Evolutionary conservation across 148 eudicot genomes (phyloP).

Genomic region (Rheum nobile): DNA sequence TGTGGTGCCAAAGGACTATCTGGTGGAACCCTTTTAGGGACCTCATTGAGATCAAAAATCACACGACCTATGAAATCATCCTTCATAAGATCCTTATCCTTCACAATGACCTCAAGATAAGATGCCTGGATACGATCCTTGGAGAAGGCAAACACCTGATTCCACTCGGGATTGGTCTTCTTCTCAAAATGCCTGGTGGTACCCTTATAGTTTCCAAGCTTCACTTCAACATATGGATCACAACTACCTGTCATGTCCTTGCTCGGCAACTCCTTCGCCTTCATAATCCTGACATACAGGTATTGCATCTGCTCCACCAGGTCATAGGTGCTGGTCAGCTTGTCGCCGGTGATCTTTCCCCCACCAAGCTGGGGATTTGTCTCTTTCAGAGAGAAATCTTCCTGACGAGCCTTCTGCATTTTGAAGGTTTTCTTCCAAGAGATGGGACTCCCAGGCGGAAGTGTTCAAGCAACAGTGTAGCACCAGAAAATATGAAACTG

Average conservation of each 20-base stretch:
- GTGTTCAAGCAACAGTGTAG: not conserved
- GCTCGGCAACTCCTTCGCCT: constrained; percentile 45
- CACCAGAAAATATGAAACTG: not conserved
- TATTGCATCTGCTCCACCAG: constrained; percentile 69
- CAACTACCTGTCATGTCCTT: constrained; percentile 44
- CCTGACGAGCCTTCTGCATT: constrained; percentile 46
- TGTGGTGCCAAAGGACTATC: constrained; percentile 77
- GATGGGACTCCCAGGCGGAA: not conserved
- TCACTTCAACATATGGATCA: constrained; percentile 58
- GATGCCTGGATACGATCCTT: constrained; percentile 51
- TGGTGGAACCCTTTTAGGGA: constrained; percentile 62
- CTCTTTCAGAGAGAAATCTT: constrained; percentile 54
- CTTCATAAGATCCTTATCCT: constrained; percentile 46
- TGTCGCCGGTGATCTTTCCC: constrained; percentile 41
- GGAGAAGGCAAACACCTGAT: constrained; percentile 54
- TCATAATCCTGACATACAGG: constrained; percentile 57
- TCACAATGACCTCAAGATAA: constrained; percentile 43
- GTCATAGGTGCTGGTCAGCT: constrained; percentile 55
- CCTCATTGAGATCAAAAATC: constrained; percentile 47
- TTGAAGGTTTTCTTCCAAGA: not conserved
- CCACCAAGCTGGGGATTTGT: constrained; percentile 58
- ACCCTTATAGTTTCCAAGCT: constrained; percentile 56
- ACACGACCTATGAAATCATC: constrained; percentile 54
- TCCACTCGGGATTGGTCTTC: constrained; percentile 52
- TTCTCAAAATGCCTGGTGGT: constrained; percentile 50